Base-by-base conservation (phyloP, 192 early-diverging fungal species). In the Backusella psychrophila region DNA sequence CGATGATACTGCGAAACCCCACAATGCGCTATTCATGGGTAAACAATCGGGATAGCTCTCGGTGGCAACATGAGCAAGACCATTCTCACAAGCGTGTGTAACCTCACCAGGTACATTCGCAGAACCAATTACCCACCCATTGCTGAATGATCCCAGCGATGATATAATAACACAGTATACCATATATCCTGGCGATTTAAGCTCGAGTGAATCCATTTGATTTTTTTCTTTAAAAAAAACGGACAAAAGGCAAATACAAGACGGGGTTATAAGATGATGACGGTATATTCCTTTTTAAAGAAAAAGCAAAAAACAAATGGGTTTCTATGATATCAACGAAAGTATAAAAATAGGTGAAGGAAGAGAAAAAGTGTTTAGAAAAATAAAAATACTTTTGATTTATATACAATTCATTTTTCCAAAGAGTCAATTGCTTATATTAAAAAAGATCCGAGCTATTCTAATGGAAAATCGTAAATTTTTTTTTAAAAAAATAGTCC, bases 1-100 rank as follows among this genome's bases (percentile, higher is more conserved):
- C 14, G 79, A 84, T 6, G 79, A 80, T 12, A 85, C 84, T 26
- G 82, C 82, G 52, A 87, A 84, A 15, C 86, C 86, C 77, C 81
- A 79, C 21, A 79, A 56, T 56, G 78, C 49, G 17, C 63, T 63
- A 21, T 73, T 38, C 81, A 79, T 82, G 1, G 81, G 74, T 9
- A 82, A 42, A 74, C 81, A 82, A 52, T 82, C 77, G 33, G 74
- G 75, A 29, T 77, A 72, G 11, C 29, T 17, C 1, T 69, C 21
- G 31, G 31, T 78, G 36, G 72, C 17, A 19, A 39, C n/a, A 26
- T 71, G 26, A 17, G 33, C 53, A 29, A 69, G 41, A 2, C 76
- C 69, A 29, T 39, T 75, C 2, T 39, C 34, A 56, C 81, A 78
- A 31, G 65, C 52, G 21, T 80, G 74, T 14, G 82, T 86, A 38